Base-by-base conservation (phyloP, 1,284 basidiomycete species). In the Phylloboletellus chloephorus region DNA sequence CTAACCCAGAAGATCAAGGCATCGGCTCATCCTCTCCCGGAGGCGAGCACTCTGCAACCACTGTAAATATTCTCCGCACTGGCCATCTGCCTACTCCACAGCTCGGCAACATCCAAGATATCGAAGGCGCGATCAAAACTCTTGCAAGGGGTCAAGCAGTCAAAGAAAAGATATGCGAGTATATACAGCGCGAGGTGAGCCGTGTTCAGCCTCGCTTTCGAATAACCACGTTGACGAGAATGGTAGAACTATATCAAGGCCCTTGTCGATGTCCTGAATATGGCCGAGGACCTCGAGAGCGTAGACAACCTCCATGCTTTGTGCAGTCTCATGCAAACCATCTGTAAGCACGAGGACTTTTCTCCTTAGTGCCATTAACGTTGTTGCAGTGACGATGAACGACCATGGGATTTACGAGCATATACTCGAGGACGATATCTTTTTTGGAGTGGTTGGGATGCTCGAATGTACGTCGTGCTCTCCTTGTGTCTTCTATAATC, bases 401-500 rank as follows among this genome's bases (percentile, higher is more conserved):
- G 96, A 99, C 65, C 93, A 93, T 60, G 78, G 76, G 37, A 79
- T 99, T 57, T 93, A 95, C 61, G 96, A 99, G 66, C 88, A 94
- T 61, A 88, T 98, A 51, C 73, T 98, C 26, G 84, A 91, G 47
- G 95, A 98, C 56, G 88, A 95, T 32, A 71, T 94, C 43, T 98
- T 97, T 65, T 76, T 88, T 51, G 91, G 89, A 40, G 89, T 97
- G 22, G 79, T 95, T 20, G 93, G 94, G 41, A 96, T 98, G 74
- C 80, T 99, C 49, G 95, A 99, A 74, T 98, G 92, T 94, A 56
- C 48, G 88, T 72, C 16, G 39, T 39, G 38, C 38, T 28, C 30
- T 42, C 36, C 44, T 45, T 38, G 29, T 46, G 44, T 33, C 41
- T 31, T 37, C 21, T 33, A 22, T 50, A 21, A 46, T 41, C 15